phyloP scores from a whole-genome alignment of 768 basidiomycete genomes.

The Tricholoma matsutake region DNA sequence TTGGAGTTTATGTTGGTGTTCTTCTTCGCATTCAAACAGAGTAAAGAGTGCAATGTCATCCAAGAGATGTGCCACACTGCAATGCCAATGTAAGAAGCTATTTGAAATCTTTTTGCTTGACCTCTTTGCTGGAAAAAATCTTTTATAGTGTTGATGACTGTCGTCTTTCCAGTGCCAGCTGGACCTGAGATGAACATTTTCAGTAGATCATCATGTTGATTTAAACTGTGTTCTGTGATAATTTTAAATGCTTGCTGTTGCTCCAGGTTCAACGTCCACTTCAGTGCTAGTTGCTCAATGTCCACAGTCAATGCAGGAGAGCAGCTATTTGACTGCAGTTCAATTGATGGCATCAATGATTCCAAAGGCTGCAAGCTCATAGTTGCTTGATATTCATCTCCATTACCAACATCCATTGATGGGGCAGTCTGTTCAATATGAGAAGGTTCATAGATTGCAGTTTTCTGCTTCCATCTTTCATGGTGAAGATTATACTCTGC shows the following conservation, averaged over 20 bases:
- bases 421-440: background rate
- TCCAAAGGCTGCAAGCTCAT: background rate
- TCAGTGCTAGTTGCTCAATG: conserved; percentile 15
- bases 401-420: background rate
- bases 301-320: background rate
- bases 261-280: conserved; percentile 15
- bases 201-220: conserved; percentile 16
- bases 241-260: conserved; percentile 7
- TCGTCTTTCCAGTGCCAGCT: conserved; percentile 7
- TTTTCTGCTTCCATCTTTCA: background rate
- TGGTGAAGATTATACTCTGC: background rate
- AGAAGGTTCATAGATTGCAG: background rate
- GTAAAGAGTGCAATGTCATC: conserved; percentile 37
- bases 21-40: conserved; percentile 14
- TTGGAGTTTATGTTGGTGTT: background rate
- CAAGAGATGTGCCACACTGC: conserved; percentile 38
- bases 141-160: conserved; percentile 32
- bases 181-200: conserved; percentile 33
- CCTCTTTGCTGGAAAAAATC: conserved; percentile 24
- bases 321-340: background rate
- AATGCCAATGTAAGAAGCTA: conserved; percentile 35
- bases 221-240: conserved; percentile 25
- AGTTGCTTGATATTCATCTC: background rate
- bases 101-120: conserved; percentile 23
- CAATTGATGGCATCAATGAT: too few species aligned